phyloP scores from a whole-genome alignment of 768 basidiomycete species.

The Gloeostereum incarnatum region DNA sequence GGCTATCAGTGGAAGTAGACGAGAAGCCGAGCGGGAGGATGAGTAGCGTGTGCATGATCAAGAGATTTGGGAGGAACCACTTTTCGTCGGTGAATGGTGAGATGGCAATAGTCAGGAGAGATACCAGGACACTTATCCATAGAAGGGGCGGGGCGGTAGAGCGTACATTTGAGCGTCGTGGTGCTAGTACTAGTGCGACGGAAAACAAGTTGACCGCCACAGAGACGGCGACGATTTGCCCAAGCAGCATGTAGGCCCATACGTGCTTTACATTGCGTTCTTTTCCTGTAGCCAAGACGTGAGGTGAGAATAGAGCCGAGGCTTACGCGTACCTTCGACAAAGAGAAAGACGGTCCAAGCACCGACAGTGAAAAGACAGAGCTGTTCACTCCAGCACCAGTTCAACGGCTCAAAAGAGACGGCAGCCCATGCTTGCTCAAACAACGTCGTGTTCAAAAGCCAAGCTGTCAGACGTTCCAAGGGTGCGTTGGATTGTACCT shows the following conservation, averaged over 20 bases:
- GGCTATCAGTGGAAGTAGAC: conserved; percentile 3
- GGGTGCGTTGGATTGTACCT: conserved; percentile 1
- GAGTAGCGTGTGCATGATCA: conserved; percentile 51
- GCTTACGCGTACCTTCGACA: conserved; percentile 33
- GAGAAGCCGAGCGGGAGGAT: conserved; percentile 38
- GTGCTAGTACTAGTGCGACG: conserved; percentile 31
- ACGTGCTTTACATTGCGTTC: conserved; percentile 32
- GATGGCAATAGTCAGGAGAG: conserved; percentile 32
- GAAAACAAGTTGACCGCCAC: conserved; percentile 60
- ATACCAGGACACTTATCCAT: conserved; percentile 33
- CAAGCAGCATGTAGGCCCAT: conserved; percentile 67
- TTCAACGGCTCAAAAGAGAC: conserved; percentile 35
- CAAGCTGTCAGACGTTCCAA: conserved; percentile 35
- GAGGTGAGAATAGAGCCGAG: neutral
- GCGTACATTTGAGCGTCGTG: conserved; percentile 11
- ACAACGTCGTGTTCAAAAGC: conserved; percentile 45
- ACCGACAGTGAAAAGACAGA: conserved; percentile 51
- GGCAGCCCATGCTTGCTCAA: conserved; percentile 39
- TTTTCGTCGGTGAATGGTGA: conserved; percentile 31
- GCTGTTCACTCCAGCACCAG: conserved; percentile 69
- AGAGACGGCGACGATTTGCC: conserved; percentile 63
- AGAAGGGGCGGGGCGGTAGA: conserved; percentile 17
- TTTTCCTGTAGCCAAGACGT: conserved; percentile 18
- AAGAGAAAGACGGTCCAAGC: conserved; percentile 44
- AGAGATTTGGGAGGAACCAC: conserved; percentile 49